Evolutionary conservation across 2,329 filamentous ascomycete species (phyloP).

Genomic region (Polychaeton citri): DNA sequence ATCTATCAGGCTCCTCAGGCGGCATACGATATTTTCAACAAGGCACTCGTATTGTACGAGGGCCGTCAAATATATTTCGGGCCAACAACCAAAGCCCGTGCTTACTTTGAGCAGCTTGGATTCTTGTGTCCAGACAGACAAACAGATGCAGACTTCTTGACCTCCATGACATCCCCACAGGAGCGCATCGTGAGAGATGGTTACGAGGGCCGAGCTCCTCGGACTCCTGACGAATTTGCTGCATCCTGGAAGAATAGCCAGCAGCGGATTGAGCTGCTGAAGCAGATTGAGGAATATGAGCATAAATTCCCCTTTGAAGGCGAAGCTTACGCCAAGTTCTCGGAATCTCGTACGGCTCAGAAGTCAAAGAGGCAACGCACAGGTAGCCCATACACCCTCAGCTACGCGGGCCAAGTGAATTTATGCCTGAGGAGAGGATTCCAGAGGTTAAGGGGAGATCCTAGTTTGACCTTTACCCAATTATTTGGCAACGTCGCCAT

Average conservation of each 20-base stretch:
- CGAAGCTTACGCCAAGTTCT: conserved; percentile 31
- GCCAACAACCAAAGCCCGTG: conserved; percentile 45
- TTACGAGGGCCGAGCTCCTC: conserved; percentile 32
- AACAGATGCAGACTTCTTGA: conserved; percentile 66
- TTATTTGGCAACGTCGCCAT: conserved; percentile 61
- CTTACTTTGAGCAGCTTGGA: conserved; percentile 58
- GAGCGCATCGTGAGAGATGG: conserved; percentile 33
- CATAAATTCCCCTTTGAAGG: conserved; percentile 32
- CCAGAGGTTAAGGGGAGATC: conserved; percentile 62
- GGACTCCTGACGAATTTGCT: conserved; percentile 38
- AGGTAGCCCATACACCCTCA: conserved; percentile 72
- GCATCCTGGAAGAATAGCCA: conserved; percentile 41
- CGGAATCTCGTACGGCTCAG: conserved; percentile 31
- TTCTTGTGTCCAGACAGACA: conserved; percentile 59
- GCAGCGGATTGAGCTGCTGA: conserved; percentile 30
- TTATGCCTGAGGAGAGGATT: conserved; percentile 75
- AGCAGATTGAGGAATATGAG: conserved; percentile 34
- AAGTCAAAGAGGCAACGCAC: conserved; percentile 40
- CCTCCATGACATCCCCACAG: conserved; percentile 49
- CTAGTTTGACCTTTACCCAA: conserved; percentile 55
- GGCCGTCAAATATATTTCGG: conserved; percentile 65
- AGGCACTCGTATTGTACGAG: conserved; percentile 52
- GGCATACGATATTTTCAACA: conserved; percentile 59
- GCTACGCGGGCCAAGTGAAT: conserved; percentile 58
- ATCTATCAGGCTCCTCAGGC: conserved; percentile 61